Conservation (phyloP, 2,329 filamentous ascomycete species). For the Scleromitrula shiraiana region DNA sequence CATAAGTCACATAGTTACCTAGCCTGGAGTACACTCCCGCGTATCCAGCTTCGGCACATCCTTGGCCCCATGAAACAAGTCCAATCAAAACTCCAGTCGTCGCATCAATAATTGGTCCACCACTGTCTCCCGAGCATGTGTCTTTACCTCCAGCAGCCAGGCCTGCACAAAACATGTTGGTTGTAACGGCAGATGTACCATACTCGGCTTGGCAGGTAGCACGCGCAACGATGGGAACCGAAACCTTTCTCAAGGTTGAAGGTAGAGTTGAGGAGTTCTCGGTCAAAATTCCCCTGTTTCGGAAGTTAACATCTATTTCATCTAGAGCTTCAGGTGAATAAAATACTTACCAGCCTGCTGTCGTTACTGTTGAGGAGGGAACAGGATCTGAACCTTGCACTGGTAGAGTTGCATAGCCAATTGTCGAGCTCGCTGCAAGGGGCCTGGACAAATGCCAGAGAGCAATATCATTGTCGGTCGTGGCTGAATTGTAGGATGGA, state of each 20-base stretch:
- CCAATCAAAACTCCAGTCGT: slow-evolving; percentile 15
- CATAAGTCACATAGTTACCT: slow-evolving; percentile 13
- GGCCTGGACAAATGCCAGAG: slow-evolving; percentile 16
- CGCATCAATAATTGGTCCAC: slow-evolving; percentile 19
- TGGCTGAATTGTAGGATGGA: slow-evolving; percentile 12
- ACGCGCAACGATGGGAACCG: slow-evolving; percentile 17
- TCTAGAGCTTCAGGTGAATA: slow-evolving; percentile 1
- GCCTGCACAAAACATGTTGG: slow-evolving; percentile 20
- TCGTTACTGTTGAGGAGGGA: slow-evolving; percentile 9
- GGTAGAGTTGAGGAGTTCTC: slow-evolving; percentile 10
- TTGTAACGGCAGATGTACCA: slow-evolving; percentile 11
- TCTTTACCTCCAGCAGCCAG: slow-evolving; percentile 17
- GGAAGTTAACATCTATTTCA: background rate
- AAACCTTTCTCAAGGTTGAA: slow-evolving; percentile 15
- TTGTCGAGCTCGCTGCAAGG: slow-evolving; percentile 12
- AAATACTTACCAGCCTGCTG: slow-evolving; percentile 6
- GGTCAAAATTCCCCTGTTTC: slow-evolving; percentile 2
- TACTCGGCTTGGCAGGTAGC: slow-evolving; percentile 13
- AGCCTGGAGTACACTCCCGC: slow-evolving; percentile 17
- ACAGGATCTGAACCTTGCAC: slow-evolving; percentile 17
- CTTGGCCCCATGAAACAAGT: slow-evolving; percentile 17
- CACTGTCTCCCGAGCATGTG: slow-evolving; percentile 18
- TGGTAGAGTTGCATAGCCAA: slow-evolving; percentile 15
- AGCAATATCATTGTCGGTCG: slow-evolving; percentile 14
- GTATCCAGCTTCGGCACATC: slow-evolving; percentile 16